Evolutionary conservation across 106 monocot genomes (phyloP).

Genomic region (Apostasia shenzhenica): DNA sequence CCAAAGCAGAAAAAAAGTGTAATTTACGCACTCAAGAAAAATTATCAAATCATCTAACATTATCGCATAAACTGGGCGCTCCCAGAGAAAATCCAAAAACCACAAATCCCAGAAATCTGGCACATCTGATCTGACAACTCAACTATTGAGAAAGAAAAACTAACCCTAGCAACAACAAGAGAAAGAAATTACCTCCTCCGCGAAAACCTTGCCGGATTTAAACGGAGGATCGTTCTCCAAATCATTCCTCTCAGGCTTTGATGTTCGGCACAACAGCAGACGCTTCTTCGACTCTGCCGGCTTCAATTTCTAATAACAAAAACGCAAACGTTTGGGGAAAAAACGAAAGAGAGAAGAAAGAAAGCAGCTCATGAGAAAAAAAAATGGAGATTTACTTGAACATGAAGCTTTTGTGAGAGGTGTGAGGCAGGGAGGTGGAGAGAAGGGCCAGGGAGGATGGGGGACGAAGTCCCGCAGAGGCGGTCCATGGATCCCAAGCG

Average conservation of each 20-base stretch:
- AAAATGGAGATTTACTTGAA: conserved; percentile 12
- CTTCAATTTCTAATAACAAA: conserved; percentile 32
- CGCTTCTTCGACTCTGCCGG: conserved; percentile 3
- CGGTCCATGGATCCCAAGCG: conserved; percentile 16
- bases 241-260: conserved; percentile 19
- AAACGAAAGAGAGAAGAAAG: neutral
- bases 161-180: neutral
- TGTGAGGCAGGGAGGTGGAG: conserved; percentile 5
- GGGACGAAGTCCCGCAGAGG: conserved; percentile 17
- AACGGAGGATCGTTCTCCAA: conserved; percentile 18
- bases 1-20: too few species aligned
- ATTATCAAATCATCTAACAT: too few species aligned
- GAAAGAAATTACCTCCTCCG: conserved; percentile 38
- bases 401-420: conserved; percentile 13
- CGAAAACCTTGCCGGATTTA: conserved; percentile 41
- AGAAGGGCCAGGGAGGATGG: conserved; percentile 10
- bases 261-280: conserved; percentile 20
- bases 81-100: too few species aligned
- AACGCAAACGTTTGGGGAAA: neutral
- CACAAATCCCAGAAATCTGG: too few species aligned
- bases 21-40: too few species aligned
- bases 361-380: neutral
- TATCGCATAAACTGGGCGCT: too few species aligned
- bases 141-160: too few species aligned
- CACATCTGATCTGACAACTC: too few species aligned